These are phyloP conservation scores for Tulasnella calospora DNA, from an alignment of 768 basidiomycete genomes.

Conservation along the genomic window DNA sequence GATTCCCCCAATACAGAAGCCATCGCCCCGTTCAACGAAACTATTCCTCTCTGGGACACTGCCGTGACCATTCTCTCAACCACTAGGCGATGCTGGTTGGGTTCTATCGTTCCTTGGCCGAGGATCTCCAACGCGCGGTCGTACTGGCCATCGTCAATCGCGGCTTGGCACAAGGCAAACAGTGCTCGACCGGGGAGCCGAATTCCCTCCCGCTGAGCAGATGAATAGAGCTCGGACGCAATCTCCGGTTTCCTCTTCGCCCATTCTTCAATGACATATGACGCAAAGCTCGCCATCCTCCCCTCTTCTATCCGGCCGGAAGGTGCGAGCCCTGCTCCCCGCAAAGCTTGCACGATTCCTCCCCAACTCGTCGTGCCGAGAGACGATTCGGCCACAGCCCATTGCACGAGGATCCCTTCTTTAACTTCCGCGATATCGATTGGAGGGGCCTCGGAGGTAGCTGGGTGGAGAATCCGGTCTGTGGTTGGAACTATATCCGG, in stretches of 20 bases:
- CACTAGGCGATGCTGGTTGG: neutral
- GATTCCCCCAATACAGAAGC: neutral
- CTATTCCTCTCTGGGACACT: neutral
- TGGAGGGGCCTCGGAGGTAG: neutral
- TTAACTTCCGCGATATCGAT: neutral
- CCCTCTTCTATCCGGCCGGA: neutral
- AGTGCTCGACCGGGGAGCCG: neutral
- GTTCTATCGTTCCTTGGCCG: neutral
- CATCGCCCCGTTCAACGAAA: constrained; percentile 5
- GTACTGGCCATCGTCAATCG: neutral
- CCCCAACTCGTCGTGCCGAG: constrained; percentile 11
- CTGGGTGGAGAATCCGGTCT: neutral
- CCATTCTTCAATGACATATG: constrained; percentile 17
- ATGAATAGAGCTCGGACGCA: constrained; percentile 9
- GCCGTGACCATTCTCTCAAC: neutral
- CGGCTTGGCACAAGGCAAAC: neutral
- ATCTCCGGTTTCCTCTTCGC: neutral
- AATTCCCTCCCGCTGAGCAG: constrained; percentile 9
- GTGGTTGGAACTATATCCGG: constrained; percentile 2
- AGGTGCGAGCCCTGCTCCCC: neutral
- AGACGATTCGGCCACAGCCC: constrained; percentile 11
- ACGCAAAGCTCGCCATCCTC: neutral
- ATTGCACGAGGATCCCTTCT: constrained; percentile 10
- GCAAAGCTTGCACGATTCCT: constrained; percentile 11
- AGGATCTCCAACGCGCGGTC: constrained; percentile 4